Percentiles rank a stretch among this genome's conserved stretches.
Conservation (phyloP, 441 rosid species). For the Manihot esculenta region DNA sequence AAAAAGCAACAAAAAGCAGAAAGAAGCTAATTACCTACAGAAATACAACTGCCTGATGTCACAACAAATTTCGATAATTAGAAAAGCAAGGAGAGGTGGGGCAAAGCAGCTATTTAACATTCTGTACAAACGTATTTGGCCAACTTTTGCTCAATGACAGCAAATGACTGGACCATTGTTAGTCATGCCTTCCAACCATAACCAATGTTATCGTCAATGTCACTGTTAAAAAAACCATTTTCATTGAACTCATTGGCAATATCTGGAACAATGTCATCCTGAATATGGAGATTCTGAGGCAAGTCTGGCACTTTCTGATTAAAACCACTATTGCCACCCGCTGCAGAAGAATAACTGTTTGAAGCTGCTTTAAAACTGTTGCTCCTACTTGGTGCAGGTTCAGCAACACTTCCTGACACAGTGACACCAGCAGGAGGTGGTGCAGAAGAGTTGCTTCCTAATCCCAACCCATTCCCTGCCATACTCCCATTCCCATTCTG, state of each 20-base stretch:
- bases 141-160: conserved; percentile 21
- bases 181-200: conserved; percentile 75
- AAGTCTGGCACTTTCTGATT: conserved; percentile 52
- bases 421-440: conserved; percentile 40
- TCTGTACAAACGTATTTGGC: conserved; percentile 48
- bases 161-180: conserved; percentile 31
- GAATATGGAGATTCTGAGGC: conserved; percentile 53
- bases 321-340: conserved; percentile 46
- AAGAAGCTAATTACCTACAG: conserved; percentile 30
- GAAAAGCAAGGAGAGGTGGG: conserved; percentile 21
- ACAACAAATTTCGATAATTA: conserved; percentile 44
- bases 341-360: conserved; percentile 63
- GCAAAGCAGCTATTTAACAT: conserved; percentile 36
- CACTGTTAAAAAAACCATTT: conserved; percentile 63
- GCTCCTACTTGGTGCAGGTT: conserved; percentile 57
- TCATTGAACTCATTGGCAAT: conserved; percentile 62
- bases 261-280: conserved; percentile 61
- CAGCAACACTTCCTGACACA: conserved; percentile 41
- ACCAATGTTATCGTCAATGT: conserved; percentile 62
- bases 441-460: conserved; percentile 40
- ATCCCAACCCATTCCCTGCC: conserved; percentile 49
- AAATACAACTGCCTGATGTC: conserved; percentile 34
- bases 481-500: conserved; percentile 42
- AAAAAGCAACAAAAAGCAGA: background rate
- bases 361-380: conserved; percentile 64